These are phyloP conservation scores for Salvia splendens DNA, from an alignment of 257 asterid species.

Conservation along the genomic window DNA sequence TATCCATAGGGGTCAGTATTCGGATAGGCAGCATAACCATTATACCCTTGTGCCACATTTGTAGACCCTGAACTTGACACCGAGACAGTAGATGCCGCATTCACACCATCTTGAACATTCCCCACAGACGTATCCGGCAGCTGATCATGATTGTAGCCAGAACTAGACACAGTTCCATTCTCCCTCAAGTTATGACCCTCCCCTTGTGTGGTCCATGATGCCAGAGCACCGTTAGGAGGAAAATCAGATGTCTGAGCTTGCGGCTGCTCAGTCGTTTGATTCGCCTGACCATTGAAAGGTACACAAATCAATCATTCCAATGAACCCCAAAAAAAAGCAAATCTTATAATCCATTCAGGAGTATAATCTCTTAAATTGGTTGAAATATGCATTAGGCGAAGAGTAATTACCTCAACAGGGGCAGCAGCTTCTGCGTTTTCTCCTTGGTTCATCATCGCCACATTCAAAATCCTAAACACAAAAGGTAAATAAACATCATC, in stretches of 20 bases:
- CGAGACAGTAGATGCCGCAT: slow-evolving; percentile 51
- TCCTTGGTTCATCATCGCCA: slow-evolving; percentile 77
- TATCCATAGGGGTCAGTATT: slow-evolving; percentile 75
- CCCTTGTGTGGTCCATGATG: slow-evolving; percentile 60
- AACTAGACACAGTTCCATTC: slow-evolving; percentile 60
- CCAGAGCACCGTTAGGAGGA: slow-evolving; percentile 57
- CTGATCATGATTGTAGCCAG: slow-evolving; percentile 61
- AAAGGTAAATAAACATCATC: slow-evolving; percentile 2
- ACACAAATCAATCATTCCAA: slow-evolving; percentile 13
- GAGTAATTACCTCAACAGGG: slow-evolving; percentile 62
- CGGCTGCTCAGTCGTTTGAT: slow-evolving; percentile 50
- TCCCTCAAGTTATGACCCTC: slow-evolving; percentile 55
- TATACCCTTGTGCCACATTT: slow-evolving; percentile 62
- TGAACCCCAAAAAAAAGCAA: slow-evolving; percentile 19
- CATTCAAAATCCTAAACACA: slow-evolving; percentile 39
- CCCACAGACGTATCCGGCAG: slow-evolving; percentile 45
- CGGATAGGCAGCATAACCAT: slow-evolving; percentile 65
- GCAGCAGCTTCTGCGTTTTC: slow-evolving; percentile 51
- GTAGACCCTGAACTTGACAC: slow-evolving; percentile 71
- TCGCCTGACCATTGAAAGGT: slow-evolving; percentile 49
- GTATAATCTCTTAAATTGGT: too few species aligned
- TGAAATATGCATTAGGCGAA: too few species aligned
- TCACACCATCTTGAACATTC: slow-evolving; percentile 61
- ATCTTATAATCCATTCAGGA: too few species aligned
- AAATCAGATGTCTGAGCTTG: slow-evolving; percentile 64